Evolutionary conservation across 1,284 basidiomycete genomes (phyloP).

Genomic region (Phaffia rhodozyma): DNA sequence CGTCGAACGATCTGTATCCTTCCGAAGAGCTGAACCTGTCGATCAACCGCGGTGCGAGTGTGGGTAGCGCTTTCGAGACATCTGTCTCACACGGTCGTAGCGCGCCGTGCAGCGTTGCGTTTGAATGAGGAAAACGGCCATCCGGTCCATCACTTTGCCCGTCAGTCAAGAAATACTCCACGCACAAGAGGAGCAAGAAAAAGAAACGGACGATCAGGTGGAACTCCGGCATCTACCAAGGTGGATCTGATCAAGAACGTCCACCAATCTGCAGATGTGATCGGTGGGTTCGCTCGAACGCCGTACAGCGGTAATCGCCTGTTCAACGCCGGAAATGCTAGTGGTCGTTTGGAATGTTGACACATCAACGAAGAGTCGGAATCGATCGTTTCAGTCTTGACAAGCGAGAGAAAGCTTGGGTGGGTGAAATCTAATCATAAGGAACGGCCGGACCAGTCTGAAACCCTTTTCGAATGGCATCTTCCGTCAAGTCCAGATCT

Average conservation of each 20-base stretch:
- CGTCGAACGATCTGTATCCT: slow-evolving; percentile 33
- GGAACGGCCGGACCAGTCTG: slow-evolving; percentile 25
- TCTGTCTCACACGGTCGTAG: slow-evolving; percentile 17
- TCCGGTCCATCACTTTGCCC: no score
- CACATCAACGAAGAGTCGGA: neutral
- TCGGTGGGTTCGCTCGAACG: slow-evolving; percentile 26
- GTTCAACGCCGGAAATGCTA: slow-evolving; percentile 31
- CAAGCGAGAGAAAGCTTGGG: neutral
- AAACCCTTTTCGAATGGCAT: slow-evolving; percentile 30
- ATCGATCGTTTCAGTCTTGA: neutral
- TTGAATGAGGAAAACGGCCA: no score
- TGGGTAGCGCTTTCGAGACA: slow-evolving; percentile 22
- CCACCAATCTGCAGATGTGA: slow-evolving; percentile 35
- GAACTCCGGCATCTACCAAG: slow-evolving; percentile 29
- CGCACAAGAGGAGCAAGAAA: neutral
- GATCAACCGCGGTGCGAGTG: slow-evolving; percentile 25
- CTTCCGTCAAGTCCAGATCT: slow-evolving; percentile 28
- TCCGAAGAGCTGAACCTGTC: slow-evolving; percentile 31
- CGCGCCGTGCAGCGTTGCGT: no score
- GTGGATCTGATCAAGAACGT: slow-evolving; percentile 29
- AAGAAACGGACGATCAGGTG: neutral
- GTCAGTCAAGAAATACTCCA: no score
- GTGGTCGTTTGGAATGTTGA: neutral
- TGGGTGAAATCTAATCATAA: neutral
- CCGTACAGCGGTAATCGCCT: slow-evolving; percentile 30